Evolutionary conservation across 768 basidiomycete species (phyloP), one percentile per base, ranked within the genome.

Genomic region (Auricularia sp.): DNA sequence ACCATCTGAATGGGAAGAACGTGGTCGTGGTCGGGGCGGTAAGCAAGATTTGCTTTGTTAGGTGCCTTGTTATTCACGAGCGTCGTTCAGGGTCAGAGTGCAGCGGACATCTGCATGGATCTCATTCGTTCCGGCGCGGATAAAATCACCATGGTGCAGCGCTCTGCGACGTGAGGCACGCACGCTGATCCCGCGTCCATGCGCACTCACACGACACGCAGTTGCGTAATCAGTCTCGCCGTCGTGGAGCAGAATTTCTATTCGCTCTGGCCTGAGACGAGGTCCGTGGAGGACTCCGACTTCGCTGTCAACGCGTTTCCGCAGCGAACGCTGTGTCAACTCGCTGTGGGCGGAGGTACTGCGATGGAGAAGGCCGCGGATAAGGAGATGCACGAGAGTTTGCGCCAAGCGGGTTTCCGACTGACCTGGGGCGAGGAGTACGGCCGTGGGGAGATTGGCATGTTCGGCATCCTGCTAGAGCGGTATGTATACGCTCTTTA

Each of bases 21-120:
- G 76, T 76, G 43, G 69, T 79, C 34, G 78, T 80, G 23, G 70
- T 80, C 14, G 79, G 79, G n/a, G 75, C 79, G 8, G 77, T 76
- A 16, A 77, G 78, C 62, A 75, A 12, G 7, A 5, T 42, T 42
- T 14, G 12, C 12, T 14, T 42, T 14, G 12, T 14, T 42, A 42
- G 39, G 39, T 42, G 39, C 39, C 39, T 42, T 7, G 3, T 29
- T 8, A 14, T 14, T 42, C 39, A 42, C 12, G 39, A 42, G 29
- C 39, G 12, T 7, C 39, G 39, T 14, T 23, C 43, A 42, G 61
- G 43, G 36, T 12, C 61, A 42, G 35, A 47, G 73, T 1, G 69
- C 76, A 1, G 75, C 77, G 12, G 77, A 78, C 65, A 68, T 79
- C 18, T 76, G 76, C 63, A 76, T 76, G 61, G 79, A 80, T 66